Conservation (phyloP, 2,329 filamentous ascomycete species). For the Botryotinia calthae region DNA sequence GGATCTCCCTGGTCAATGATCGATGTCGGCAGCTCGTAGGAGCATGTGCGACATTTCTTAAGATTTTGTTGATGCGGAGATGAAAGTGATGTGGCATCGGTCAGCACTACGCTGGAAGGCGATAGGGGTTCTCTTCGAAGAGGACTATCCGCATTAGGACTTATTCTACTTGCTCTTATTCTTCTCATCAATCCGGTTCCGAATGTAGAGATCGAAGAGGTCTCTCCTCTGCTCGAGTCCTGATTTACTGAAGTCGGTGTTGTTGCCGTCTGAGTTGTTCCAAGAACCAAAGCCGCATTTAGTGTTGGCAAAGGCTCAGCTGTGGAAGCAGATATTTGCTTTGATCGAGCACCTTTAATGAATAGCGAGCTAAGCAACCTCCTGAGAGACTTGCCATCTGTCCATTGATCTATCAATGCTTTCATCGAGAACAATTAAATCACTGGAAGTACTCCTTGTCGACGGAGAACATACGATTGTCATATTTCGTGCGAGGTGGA, state of each 20-base stretch:
- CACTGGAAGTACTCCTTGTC: not conserved
- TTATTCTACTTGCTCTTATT: not conserved
- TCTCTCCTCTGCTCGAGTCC: not conserved
- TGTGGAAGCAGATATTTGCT: not conserved
- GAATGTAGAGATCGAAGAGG: not conserved
- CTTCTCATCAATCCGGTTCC: not conserved
- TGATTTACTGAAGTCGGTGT: not conserved
- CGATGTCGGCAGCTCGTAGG: not conserved
- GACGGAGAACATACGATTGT: not conserved
- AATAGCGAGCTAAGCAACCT: not conserved
- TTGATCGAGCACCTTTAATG: not conserved
- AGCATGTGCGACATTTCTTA: slow-evolving; percentile 1
- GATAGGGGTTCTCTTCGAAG: not conserved
- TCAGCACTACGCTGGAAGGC: not conserved
- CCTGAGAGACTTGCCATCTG: not conserved
- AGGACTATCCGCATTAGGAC: not conserved
- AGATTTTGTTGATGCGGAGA: not conserved
- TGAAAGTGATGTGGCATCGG: not conserved
- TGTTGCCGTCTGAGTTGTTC: not conserved
- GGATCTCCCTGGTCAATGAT: not conserved
- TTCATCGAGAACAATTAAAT: slow-evolving; percentile 2
- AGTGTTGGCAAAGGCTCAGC: not conserved
- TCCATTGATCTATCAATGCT: not conserved
- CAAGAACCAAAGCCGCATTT: not conserved
- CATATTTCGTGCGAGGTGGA: not conserved